Conservation (phyloP, 116 monocot genomes). For the Thalassia testudinum region DNA sequence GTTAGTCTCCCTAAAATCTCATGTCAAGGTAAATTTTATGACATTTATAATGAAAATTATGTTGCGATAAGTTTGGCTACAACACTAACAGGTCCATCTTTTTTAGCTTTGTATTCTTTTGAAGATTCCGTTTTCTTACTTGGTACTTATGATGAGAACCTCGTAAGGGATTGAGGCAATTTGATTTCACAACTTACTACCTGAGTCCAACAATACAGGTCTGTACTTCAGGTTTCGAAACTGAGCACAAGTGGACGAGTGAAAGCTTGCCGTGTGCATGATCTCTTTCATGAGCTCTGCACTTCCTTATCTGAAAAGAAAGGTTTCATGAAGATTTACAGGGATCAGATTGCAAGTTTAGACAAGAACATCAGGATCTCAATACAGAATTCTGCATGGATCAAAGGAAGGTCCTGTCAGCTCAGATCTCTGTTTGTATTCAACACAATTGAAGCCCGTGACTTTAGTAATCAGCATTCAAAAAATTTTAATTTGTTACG, state of each 20-base stretch:
- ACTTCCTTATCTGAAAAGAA: conserved; percentile 1
- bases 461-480: background rate
- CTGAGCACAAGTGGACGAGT: conserved; percentile 8
- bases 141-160: no score
- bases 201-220: no score
- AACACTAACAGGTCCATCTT: no score
- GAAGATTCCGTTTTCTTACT: no score
- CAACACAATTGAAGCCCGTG: background rate
- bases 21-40: no score
- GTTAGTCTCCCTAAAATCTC: no score
- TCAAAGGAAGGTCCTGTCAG: background rate
- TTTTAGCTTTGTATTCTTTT: no score
- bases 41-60: no score
- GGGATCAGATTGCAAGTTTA: background rate
- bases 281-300: conserved; percentile 13
- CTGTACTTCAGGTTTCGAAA: conserved; percentile 15
- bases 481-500: conserved; percentile 4
- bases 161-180: no score
- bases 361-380: background rate
- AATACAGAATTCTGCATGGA: background rate
- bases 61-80: no score
- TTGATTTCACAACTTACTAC: no score
- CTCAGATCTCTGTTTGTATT: conserved; percentile 5
- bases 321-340: background rate
- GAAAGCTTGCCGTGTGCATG: conserved; percentile 12